phyloP scores from a whole-genome alignment of 1,284 basidiomycete species.

The Jaminaea rosea region DNA sequence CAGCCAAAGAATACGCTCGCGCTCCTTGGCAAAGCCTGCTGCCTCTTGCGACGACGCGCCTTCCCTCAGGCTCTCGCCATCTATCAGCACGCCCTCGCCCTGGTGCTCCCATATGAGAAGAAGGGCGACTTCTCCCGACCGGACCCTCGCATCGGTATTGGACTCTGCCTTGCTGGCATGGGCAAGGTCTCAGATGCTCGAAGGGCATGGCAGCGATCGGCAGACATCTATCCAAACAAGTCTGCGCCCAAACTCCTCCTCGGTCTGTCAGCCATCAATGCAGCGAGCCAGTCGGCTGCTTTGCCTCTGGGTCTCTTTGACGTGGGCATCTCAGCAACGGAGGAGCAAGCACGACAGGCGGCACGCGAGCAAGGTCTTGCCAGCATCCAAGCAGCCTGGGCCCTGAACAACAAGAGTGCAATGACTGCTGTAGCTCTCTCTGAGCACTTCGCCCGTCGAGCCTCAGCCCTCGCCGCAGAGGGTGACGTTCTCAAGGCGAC shows the following conservation, averaged over 20 bases:
- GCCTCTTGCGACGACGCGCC: constrained; percentile 31
- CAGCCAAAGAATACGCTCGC: constrained; percentile 28
- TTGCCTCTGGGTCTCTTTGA: constrained; percentile 31
- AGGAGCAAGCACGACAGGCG: constrained; percentile 31
- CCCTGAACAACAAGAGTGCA: constrained; percentile 39
- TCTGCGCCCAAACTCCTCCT: constrained; percentile 34
- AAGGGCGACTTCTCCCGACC: constrained; percentile 13
- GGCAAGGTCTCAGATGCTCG: constrained; percentile 34
- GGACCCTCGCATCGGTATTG: constrained; percentile 43
- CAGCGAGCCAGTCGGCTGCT: constrained; percentile 22
- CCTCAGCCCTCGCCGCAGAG: constrained; percentile 3
- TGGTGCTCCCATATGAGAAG: constrained; percentile 15
- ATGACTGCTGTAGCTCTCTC: constrained; percentile 38
- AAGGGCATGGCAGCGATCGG: constrained; percentile 42
- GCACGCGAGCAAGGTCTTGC: constrained; percentile 38
- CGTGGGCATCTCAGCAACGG: constrained; percentile 23
- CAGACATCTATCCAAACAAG: constrained; percentile 18
- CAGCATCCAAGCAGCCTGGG: constrained; percentile 37
- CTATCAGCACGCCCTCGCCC: constrained; percentile 37
- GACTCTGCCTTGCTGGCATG: constrained; percentile 40
- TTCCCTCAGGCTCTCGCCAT: constrained; percentile 30
- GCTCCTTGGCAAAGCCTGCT: constrained; percentile 39
- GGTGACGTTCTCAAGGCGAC: constrained; percentile 17
- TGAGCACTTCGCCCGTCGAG: constrained; percentile 28
- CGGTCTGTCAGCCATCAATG: constrained; percentile 37